Percentiles rank a stretch among this genome's conserved stretches.
Evolutionary conservation across 2,329 filamentous ascomycete genomes (phyloP).

Genomic region (Aureobasidium sp.): DNA sequence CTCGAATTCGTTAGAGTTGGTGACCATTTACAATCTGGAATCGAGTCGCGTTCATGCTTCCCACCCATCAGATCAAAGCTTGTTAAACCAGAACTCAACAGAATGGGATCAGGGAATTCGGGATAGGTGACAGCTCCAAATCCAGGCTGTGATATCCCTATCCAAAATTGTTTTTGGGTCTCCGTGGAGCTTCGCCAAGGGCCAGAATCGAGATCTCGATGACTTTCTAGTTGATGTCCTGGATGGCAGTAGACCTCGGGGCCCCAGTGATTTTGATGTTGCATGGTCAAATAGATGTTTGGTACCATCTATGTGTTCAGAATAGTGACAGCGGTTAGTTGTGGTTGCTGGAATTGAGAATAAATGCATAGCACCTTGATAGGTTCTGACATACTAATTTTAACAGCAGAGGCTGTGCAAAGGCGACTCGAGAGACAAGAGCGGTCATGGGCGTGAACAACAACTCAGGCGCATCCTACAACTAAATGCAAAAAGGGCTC

Average conservation of each 20-base stretch:
- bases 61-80: background rate
- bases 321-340: background rate
- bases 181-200: background rate
- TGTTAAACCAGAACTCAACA: background rate
- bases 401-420: background rate
- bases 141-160: background rate
- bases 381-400: background rate
- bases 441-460: background rate
- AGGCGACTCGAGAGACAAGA: background rate
- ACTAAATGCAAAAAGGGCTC: background rate
- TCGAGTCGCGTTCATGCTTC: background rate
- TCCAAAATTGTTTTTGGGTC: background rate
- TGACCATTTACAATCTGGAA: background rate
- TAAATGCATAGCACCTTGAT: background rate
- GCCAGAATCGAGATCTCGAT: background rate
- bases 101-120: background rate
- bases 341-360: background rate
- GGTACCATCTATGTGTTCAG: background rate
- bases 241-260: background rate
- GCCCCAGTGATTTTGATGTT: background rate
- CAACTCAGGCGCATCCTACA: background rate
- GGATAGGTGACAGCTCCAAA: background rate
- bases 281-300: background rate
- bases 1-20: slow-evolving; percentile 7
- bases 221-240: background rate